These are phyloP conservation scores for Irineochytrium annulatum DNA, from an alignment of 192 early-diverging fungal species.

Conservation along the genomic window DNA sequence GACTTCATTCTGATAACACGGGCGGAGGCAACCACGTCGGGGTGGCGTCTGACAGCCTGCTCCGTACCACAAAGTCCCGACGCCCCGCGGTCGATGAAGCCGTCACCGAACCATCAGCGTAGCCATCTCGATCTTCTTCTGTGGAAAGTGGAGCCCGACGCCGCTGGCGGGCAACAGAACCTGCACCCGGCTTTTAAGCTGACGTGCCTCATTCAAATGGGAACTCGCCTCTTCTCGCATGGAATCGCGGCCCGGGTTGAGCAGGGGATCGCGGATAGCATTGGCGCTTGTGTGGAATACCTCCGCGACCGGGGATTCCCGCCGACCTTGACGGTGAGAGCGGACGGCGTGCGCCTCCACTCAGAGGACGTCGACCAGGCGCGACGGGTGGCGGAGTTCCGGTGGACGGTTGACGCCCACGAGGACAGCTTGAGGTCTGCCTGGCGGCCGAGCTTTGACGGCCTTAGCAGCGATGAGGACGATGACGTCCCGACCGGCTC, in stretches of 20 bases:
- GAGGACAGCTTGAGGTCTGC: too few relatives aligned
- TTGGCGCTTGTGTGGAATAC: background rate
- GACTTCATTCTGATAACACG: background rate
- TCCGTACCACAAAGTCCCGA: background rate
- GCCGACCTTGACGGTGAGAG: background rate
- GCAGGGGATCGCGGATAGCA: background rate
- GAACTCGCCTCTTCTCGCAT: background rate
- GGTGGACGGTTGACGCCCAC: background rate
- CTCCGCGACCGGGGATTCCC: background rate
- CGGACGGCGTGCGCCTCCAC: background rate
- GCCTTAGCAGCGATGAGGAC: too few relatives aligned
- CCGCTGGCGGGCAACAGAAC: too few relatives aligned
- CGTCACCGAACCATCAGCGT: background rate
- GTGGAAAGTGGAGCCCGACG: background rate
- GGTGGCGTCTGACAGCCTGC: background rate
- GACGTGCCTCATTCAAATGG: background rate
- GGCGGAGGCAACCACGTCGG: background rate
- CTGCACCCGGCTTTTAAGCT: too few relatives aligned
- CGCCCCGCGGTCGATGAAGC: slow-evolving; percentile 1
- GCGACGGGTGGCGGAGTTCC: background rate
- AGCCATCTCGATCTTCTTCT: background rate
- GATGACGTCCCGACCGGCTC: too few relatives aligned
- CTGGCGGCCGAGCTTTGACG: too few relatives aligned
- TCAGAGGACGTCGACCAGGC: background rate
- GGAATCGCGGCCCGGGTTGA: background rate